Base-by-base conservation (phyloP, 352 stramenopile species). In the Phytopythium cucurbitacearum region DNA sequence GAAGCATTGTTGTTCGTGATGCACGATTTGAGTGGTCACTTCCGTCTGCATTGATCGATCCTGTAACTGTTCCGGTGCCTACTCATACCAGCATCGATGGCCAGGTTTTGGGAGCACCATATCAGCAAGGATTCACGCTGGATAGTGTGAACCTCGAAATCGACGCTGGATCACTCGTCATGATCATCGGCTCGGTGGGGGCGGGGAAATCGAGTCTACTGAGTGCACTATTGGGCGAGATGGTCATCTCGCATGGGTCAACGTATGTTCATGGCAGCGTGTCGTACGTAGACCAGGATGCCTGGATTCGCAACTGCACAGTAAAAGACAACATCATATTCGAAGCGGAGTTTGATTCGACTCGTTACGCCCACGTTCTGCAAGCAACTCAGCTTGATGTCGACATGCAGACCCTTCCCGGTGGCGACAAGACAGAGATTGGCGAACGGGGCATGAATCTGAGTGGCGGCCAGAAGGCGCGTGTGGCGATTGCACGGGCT, bases 391-490 rank as follows among this genome's bases (percentile, higher is more conserved):
- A 89, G 35, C 69, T 98, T n/a, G 46, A 62, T 1, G 65, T 86
- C 35, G 93, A 98, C 63, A 60, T 98, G 8, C 61, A 73, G n/a
- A 63, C 92, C 1, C 72, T 98, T 15, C 78, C 87, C 1, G 64
- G 82, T 41, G 91, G 93, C 12, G 94, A 99, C 61, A 35, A 71
- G 62, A 98, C 91, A 1, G 92, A 98, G 65, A 98, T 98, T 49
- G 95, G 94, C 5, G 94, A 98, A 65, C 92, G 92, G 44, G 96
- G 96, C 0, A 91, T 98, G 32, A 98, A 96, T 40, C 57, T 99
- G 3, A 95, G 69, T 11, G 94, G 95, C 13, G 95, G 95, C 1
- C 93, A 98, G 64, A 97, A 97, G 64, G 70, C 69, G 7, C 71
- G 90, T 15, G 75, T 97, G 11, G 71, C 72, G 1, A 71, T 98